phyloP scores from a whole-genome alignment of 1,139 yeast genomes.

The Geotrichum fermentans region DNA sequence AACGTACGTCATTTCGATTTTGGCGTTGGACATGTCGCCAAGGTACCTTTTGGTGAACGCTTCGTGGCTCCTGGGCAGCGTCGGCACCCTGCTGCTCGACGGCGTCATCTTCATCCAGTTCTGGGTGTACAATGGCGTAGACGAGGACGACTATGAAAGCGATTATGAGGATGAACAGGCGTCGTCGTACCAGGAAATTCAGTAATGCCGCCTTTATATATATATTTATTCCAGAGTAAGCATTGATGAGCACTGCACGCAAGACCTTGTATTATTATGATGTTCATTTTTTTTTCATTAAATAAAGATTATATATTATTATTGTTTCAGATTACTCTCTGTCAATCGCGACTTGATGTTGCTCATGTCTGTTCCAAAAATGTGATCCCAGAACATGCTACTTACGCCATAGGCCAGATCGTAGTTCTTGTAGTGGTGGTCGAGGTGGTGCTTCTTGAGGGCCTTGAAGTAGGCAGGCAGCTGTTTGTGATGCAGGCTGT shows the following conservation, averaged over 20 bases:
- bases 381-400: constrained; percentile 85
- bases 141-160: constrained; percentile 9
- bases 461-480: constrained; percentile 73
- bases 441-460: constrained; percentile 84
- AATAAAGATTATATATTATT: not conserved
- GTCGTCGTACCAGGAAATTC: constrained; percentile 7
- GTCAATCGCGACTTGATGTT: constrained; percentile 18
- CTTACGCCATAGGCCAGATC: constrained; percentile 97
- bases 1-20: constrained; percentile 80
- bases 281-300: not conserved
- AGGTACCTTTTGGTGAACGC: constrained; percentile 72
- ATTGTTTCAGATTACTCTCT: not conserved
- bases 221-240: constrained; percentile 3
- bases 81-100: constrained; percentile 82
- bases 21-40: constrained; percentile 62
- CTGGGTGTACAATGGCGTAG: constrained; percentile 59
- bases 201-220: not conserved
- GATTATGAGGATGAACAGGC: constrained; percentile 1
- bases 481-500: constrained; percentile 78
- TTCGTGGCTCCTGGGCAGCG: constrained; percentile 88
- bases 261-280: not conserved
- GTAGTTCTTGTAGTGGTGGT: constrained; percentile 95
- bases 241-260: not conserved
- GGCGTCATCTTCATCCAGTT: constrained; percentile 79
- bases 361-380: constrained; percentile 65